Evolutionary conservation across 768 basidiomycete genomes (phyloP).

Genomic region (Tylopilus felleus): DNA sequence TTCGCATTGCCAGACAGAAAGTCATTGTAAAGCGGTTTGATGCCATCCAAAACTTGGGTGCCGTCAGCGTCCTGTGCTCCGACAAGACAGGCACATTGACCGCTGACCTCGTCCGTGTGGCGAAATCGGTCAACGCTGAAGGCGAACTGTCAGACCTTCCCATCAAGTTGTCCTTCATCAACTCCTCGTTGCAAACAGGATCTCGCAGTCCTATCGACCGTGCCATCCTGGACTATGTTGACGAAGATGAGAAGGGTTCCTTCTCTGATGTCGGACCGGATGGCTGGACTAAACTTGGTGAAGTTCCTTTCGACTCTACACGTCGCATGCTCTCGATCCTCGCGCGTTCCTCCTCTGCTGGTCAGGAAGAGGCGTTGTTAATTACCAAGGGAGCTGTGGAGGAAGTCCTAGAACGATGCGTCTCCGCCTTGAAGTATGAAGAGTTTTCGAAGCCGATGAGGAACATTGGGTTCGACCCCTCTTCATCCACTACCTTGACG

Average conservation of each 20-base stretch:
- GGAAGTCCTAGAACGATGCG: conserved; percentile 32
- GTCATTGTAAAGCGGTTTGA: conserved; percentile 63
- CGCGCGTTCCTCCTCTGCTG: conserved; percentile 23
- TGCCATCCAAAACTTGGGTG: conserved; percentile 59
- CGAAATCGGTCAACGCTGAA: conserved; percentile 22
- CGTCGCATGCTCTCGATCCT: conserved; percentile 36
- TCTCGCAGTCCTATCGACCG: conserved; percentile 36
- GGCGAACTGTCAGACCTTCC: conserved; percentile 26
- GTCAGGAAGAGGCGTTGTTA: conserved; percentile 20
- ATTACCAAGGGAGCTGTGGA: conserved; percentile 33
- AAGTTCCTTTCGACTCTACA: conserved; percentile 36
- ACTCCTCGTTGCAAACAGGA: conserved; percentile 34
- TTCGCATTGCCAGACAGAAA: conserved; percentile 52
- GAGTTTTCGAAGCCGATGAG: conserved; percentile 12
- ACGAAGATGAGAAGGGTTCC: conserved; percentile 11
- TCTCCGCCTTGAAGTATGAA: conserved; percentile 17
- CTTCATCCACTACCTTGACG: conserved; percentile 17
- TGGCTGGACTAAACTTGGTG: conserved; percentile 31
- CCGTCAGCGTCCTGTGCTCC: conserved; percentile 51
- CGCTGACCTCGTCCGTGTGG: conserved; percentile 37
- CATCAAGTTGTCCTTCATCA: conserved; percentile 29
- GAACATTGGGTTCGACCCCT: conserved; percentile 15
- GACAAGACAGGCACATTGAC: conserved; percentile 68
- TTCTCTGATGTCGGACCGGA: conserved; percentile 9
- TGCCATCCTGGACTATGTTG: conserved; percentile 30